phyloP scores from a whole-genome alignment of 2,329 filamentous ascomycete genomes.

The Fusarium avenaceum region DNA sequence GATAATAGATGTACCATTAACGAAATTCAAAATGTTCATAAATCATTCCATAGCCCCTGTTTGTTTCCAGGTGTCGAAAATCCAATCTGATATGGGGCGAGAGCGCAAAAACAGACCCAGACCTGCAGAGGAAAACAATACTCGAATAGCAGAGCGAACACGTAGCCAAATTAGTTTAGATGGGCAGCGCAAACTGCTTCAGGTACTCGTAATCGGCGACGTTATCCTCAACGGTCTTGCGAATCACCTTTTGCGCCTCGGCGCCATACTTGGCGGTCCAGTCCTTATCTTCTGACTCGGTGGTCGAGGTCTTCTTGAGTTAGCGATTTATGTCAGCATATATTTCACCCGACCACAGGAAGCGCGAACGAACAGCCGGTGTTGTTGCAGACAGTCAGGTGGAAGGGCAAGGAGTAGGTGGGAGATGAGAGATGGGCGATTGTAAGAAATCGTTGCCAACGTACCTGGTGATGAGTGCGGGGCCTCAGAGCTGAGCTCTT shows the following conservation, averaged over 20 bases:
- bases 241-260: conserved; percentile 77
- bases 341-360: conserved; percentile 41
- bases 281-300: conserved; percentile 76
- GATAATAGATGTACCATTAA: conserved; percentile 50
- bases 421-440: conserved; percentile 18
- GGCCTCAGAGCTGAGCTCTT: conserved; percentile 82
- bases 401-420: conserved; percentile 18
- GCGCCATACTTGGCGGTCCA: conserved; percentile 82
- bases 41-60: conserved; percentile 23
- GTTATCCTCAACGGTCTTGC: conserved; percentile 78
- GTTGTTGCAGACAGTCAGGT: conserved; percentile 45
- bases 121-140: conserved; percentile 17
- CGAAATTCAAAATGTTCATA: conserved; percentile 44
- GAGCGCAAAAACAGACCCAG: conserved; percentile 11
- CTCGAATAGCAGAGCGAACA: conserved; percentile 16
- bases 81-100: conserved; percentile 32
- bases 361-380: conserved; percentile 37
- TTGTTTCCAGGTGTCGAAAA: conserved; percentile 20
- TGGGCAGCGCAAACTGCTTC: conserved; percentile 71
- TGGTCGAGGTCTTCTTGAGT: conserved; percentile 70
- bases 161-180: conserved; percentile 25
- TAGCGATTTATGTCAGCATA: conserved; percentile 41
- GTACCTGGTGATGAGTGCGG: conserved; percentile 72
- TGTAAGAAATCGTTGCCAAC: conserved; percentile 47
- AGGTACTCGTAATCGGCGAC: conserved; percentile 83